These are phyloP conservation scores for Fusarium vanettenii DNA, from an alignment of 2,329 filamentous ascomycete genomes.

Conservation along the genomic window DNA sequence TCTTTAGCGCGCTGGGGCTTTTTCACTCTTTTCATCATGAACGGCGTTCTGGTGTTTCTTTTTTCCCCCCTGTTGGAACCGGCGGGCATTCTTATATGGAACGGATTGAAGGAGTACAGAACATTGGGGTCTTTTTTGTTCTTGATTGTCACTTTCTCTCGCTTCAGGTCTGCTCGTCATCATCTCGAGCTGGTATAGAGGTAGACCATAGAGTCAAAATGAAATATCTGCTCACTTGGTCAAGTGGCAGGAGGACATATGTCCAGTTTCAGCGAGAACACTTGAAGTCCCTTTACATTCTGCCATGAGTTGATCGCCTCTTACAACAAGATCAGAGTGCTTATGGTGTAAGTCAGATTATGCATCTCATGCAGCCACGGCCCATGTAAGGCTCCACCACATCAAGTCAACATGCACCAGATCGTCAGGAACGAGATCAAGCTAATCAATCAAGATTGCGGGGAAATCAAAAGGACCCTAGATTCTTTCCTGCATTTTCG, in stretches of 20 bases:
- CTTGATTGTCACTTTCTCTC: constrained; percentile 17
- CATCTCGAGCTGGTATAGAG: constrained; percentile 32
- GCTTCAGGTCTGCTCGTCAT: background rate
- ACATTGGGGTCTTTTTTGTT: constrained; percentile 27
- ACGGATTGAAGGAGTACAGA: constrained; percentile 42
- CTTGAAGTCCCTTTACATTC: background rate
- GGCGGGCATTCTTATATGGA: constrained; percentile 29
- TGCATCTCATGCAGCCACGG: background rate
- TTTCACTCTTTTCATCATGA: constrained; percentile 42
- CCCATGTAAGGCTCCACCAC: background rate
- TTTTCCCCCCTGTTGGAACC: constrained; percentile 16
- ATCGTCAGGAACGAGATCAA: constrained; percentile 37
- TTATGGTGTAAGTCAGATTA: constrained; percentile 1
- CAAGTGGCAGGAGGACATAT: background rate
- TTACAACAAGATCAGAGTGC: background rate
- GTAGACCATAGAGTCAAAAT: constrained; percentile 23
- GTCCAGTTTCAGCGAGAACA: constrained; percentile 1
- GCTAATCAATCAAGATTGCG: constrained; percentile 16
- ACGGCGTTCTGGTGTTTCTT: constrained; percentile 45
- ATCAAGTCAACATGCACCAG: constrained; percentile 11
- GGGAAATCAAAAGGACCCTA: constrained; percentile 9
- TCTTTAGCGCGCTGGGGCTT: constrained; percentile 35
- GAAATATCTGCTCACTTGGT: background rate
- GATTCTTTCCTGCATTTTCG: background rate
- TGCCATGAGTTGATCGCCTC: background rate